These are phyloP conservation scores for Neurospora sp. DNA, from an alignment of 495 filamentous ascomycete genomes.

Conservation along the genomic window DNA sequence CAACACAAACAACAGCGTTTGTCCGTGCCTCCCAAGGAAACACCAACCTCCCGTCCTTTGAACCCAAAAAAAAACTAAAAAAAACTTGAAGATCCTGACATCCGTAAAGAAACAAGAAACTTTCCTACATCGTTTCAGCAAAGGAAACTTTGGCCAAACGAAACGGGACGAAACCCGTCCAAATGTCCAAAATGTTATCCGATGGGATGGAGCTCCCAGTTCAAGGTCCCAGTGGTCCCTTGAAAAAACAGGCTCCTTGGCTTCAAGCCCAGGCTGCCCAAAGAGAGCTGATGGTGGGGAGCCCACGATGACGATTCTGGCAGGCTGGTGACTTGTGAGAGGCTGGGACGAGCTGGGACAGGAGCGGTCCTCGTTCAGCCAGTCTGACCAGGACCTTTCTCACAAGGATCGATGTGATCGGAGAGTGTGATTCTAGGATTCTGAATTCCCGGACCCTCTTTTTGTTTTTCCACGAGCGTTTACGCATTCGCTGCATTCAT, in stretches of 20 bases:
- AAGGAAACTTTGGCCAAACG: not conserved
- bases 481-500: not conserved
- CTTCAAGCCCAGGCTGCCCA: not conserved
- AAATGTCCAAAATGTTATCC: not conserved
- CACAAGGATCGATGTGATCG: not conserved
- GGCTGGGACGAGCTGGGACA: not conserved
- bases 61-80: not conserved
- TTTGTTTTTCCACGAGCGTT: not conserved
- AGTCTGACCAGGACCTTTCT: not conserved
- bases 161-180: not conserved
- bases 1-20: not conserved
- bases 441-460: not conserved
- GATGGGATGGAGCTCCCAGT: not conserved
- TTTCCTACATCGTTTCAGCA: not conserved
- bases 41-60: not conserved
- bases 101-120: not conserved
- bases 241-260: not conserved
- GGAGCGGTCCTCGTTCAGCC: not conserved
- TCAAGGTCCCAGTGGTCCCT: not conserved
- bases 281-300: not conserved
- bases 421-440: not conserved
- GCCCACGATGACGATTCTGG: not conserved
- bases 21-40: not conserved
- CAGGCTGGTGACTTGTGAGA: not conserved
- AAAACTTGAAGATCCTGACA: not conserved